Percentiles rank a stretch among this genome's conserved stretches.
These are phyloP conservation scores for Porphyrellus cyaneotinctus DNA, from an alignment of 768 basidiomycete species.

Conservation along the genomic window DNA sequence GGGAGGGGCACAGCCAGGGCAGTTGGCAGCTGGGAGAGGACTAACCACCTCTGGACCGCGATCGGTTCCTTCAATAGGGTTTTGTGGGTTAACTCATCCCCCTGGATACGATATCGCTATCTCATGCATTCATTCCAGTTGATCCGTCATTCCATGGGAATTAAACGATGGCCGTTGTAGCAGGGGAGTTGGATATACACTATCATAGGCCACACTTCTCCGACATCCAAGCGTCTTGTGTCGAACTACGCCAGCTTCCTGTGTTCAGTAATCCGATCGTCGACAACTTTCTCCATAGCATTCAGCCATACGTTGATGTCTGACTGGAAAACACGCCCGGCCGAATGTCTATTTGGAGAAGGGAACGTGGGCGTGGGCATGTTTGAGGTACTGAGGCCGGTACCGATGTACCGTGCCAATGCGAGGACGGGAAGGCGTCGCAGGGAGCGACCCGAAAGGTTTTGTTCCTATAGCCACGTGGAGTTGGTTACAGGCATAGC, in stretches of 20 bases:
- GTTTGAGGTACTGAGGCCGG: conserved; percentile 33
- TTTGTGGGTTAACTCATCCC: conserved; percentile 19
- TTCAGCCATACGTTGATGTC: conserved; percentile 72
- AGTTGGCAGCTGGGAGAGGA: conserved; percentile 3
- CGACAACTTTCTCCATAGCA: conserved; percentile 78
- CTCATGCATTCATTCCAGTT: conserved; percentile 13
- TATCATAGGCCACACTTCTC: neutral
- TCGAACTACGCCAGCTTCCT: conserved; percentile 38
- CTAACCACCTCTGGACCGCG: conserved; percentile 5
- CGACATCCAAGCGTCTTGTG: neutral
- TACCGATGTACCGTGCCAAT: conserved; percentile 75
- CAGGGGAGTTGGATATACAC: conserved; percentile 4
- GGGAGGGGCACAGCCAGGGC: neutral
- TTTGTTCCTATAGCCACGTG: conserved; percentile 45
- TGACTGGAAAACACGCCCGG: conserved; percentile 15
- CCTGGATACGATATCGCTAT: neutral
- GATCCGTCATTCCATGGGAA: conserved; percentile 21
- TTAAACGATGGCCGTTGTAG: conserved; percentile 2
- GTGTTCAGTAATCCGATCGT: conserved; percentile 50
- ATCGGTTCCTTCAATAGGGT: conserved; percentile 13
- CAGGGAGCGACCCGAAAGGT: conserved; percentile 90
- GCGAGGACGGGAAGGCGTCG: conserved; percentile 93
- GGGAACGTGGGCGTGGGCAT: neutral
- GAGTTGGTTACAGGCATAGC: conserved; percentile 1
- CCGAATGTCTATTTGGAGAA: conserved; percentile 2